phyloP scores from a whole-genome alignment of 345 rosid species.

The Brassica rapa region DNA sequence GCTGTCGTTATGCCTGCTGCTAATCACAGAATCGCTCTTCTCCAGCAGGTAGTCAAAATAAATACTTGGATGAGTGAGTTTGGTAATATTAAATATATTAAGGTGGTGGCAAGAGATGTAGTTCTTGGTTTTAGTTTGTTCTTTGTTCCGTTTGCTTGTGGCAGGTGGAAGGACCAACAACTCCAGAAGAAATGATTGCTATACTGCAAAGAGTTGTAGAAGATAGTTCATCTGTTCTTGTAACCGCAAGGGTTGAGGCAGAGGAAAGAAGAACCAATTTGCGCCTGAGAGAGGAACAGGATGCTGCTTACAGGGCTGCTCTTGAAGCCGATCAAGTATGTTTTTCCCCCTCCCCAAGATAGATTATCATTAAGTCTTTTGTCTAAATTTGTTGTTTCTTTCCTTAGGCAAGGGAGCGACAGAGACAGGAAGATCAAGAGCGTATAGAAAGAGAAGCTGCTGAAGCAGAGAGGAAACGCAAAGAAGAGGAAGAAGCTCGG shows the following conservation, averaged over 20 bases:
- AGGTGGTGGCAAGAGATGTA: not conserved
- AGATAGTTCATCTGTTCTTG: constrained; percentile 89
- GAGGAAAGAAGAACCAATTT: constrained; percentile 87
- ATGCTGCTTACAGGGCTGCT: constrained; percentile 95
- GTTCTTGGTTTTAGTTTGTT: not conserved
- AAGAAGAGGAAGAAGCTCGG: constrained; percentile 90
- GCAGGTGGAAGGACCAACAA: constrained; percentile 90
- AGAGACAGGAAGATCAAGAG: constrained; percentile 85
- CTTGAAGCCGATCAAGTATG: constrained; percentile 98
- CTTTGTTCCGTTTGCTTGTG: constrained; percentile 16
- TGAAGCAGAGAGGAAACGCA: constrained; percentile 81
- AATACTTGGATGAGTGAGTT: not conserved
- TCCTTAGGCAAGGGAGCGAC: constrained; percentile 78
- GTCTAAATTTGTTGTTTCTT: constrained; percentile 13
- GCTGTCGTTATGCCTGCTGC: constrained; percentile 96
- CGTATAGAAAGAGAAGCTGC: constrained; percentile 86
- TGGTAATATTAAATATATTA: not conserved
- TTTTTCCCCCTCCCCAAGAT: not conserved
- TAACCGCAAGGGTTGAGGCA: constrained; percentile 84
- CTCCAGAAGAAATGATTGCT: constrained; percentile 76
- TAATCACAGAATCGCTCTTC: constrained; percentile 90
- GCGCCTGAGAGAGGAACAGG: constrained; percentile 95
- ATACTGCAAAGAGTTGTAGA: constrained; percentile 82
- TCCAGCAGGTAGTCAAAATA: constrained; percentile 67
- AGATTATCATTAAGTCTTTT: not conserved